Evolutionary conservation across 164 flowering plant genomes (phyloP), one percentile per base, ranked within the genome.

Genomic region (Echeveria elegans): DNA sequence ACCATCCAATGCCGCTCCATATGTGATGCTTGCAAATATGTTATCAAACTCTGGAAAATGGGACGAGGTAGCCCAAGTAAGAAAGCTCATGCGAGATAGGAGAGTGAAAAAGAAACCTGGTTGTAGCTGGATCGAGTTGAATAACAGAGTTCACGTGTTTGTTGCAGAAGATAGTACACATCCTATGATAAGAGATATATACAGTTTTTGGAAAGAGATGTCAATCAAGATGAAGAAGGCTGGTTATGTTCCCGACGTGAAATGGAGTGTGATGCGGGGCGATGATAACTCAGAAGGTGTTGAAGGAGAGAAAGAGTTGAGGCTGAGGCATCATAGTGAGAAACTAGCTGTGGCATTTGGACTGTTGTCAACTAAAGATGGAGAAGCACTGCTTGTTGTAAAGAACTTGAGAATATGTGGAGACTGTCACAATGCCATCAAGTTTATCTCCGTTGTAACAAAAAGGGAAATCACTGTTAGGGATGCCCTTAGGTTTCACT

Each of bases 301-400:
- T 66, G 77, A 78, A 47, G 83, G 68, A 60, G 88, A 85, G 68
- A 83, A 72, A 72, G 87, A 85, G 75, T 68, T 71, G 53, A 74
- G 79, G 71, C 48, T 90, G 52, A 76, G 80, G 47, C 83, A 83
- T 75, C 95, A 87, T 67, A 90, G 95, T 69, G 95, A 88, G 80
- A 90, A 90, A 77, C 82, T 90, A 18, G 97, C 97, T 1, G 85
- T 90, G 63, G 90, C 88, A 30, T 86, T 84, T 76, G 96, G 90
- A 53, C 70, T 90, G 75, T 75, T 90, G 7, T 81, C 82, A 16
- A 85, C 87, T 5, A 75, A 50, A 65, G 80, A 78, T 18, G 83
- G 84, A 31, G 84, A 77, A 69, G 81, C 94, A 16, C 74, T 86
- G 66, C 81, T 83, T 21, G 92, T 86, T 60, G 70, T 84, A 71